Base-by-base conservation (phyloP, 2,329 filamentous ascomycete species). In the Ophiocordyceps unilateralis region DNA sequence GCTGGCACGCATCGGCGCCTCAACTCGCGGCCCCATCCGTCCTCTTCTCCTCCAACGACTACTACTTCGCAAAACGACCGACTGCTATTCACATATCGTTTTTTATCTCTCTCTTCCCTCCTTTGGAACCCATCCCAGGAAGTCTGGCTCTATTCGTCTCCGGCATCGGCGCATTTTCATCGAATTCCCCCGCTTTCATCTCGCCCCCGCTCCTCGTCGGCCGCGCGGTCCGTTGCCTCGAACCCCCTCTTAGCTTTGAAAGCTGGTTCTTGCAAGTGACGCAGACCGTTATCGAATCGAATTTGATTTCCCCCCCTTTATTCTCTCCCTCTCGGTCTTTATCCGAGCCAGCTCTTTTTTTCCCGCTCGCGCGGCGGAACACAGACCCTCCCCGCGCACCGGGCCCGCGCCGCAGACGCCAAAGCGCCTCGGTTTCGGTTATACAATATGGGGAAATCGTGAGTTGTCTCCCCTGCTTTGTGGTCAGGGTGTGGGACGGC, bases 391-490 rank as follows among this genome's bases (percentile, higher is more conserved):
- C 26, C 5, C 32, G 32, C 32, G 32, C 32, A 36, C 20, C 40
- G 23, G 40, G 23, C 5, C 22, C 26, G 26, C 42, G 15, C 21
- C 34, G 11, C 36, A 34, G 42, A 17, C 28, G 43, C 39, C 39
- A 39, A 30, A 36, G 32, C 32, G 32, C 32, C n/a, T 36, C 32
- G n/a, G 32, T 36, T 36, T 28, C 37, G 17, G 39, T 38, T 17
- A 41, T n/a, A 9, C 43, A 19, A 21, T 12, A 39, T 44, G 45
- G 43, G 43, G 15, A 47, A 43, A 45, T 47, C 44, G 44, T 46
- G 42, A 44, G 44, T 46, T 22, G 30, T 6, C 4, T 15, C 12
- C 15, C 19, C 10, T 22, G 19, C 8, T 21, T 12, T 7, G 19
- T 22, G 11, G 5, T 8, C 11, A 19, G 5, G 15, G 12, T 36